These are phyloP conservation scores for Porphyra umbilicalis DNA, from an alignment of 31 red algal species.

Conservation along the genomic window DNA sequence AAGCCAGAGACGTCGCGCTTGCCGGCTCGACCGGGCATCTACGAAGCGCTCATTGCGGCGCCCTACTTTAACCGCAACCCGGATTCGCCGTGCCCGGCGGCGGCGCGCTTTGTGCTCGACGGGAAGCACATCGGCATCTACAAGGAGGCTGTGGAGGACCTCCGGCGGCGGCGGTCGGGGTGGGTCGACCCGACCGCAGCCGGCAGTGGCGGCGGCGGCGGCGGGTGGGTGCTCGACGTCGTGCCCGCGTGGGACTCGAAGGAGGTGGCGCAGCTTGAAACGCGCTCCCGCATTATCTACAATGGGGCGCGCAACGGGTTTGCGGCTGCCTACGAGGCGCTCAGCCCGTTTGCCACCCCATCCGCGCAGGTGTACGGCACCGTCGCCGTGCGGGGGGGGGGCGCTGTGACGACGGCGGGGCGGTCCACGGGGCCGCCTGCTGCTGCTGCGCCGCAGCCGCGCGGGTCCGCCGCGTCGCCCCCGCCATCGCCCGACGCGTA, in stretches of 20 bases:
- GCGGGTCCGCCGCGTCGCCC: not conserved
- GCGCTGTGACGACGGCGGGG: not conserved
- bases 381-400: not conserved
- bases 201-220: not conserved
- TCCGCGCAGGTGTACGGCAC: not conserved
- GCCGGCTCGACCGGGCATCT: constrained; percentile 43
- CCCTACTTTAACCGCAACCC: constrained; percentile 39
- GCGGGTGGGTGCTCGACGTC: constrained; percentile 34
- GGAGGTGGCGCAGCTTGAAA: constrained; percentile 55
- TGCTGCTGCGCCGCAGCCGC: not conserved
- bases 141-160: constrained; percentile 15
- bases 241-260: constrained; percentile 19
- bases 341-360: constrained; percentile 30
- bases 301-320: constrained; percentile 65
- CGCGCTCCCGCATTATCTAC: constrained; percentile 30
- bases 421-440: not conserved
- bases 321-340: constrained; percentile 41
- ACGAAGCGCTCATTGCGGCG: constrained; percentile 64
- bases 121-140: constrained; percentile 39
- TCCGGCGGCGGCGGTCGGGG: constrained; percentile 6
- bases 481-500: not conserved
- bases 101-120: constrained; percentile 21
- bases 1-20: constrained; percentile 21
- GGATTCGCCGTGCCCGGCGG: constrained; percentile 9
- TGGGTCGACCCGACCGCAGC: not conserved